A percentile compares a stretch with the other conserved stretches of the same genome.
Conservation (phyloP, 768 basidiomycete genomes). For the Mrakia gelida region DNA sequence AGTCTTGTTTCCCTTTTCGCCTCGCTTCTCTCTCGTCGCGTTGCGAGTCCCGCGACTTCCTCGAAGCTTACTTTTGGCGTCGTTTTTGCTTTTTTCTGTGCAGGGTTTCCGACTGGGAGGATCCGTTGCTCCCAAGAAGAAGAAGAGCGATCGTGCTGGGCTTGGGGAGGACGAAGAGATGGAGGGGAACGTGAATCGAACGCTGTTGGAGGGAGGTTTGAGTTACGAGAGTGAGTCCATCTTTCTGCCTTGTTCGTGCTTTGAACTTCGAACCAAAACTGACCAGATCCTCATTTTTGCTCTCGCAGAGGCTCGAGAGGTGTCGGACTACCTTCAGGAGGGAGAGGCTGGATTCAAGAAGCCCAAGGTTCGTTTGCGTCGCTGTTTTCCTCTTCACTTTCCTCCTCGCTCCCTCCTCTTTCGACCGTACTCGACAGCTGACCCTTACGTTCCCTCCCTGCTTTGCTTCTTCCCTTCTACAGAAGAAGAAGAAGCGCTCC, state of each 20-base stretch:
- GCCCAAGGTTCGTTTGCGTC: constrained; percentile 57
- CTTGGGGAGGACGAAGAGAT: constrained; percentile 52
- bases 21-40: neutral
- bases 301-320: constrained; percentile 70
- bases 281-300: neutral
- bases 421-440: too few species aligned
- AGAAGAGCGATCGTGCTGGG: constrained; percentile 34
- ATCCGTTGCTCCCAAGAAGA: constrained; percentile 32
- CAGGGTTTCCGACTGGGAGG: constrained; percentile 85
- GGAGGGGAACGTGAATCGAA: constrained; percentile 68
- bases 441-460: neutral
- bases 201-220: constrained; percentile 61
- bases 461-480: constrained; percentile 24
- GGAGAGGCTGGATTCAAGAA: constrained; percentile 95
- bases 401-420: neutral
- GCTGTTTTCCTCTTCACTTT: neutral
- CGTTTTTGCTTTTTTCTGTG: neutral
- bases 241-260: neutral
- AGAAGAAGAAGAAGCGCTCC: constrained; percentile 91
- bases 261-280: neutral
- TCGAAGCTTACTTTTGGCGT: constrained; percentile 12
- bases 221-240: constrained; percentile 77
- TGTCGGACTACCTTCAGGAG: constrained; percentile 82
- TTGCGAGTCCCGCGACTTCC: neutral
- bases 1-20: neutral